Percentiles rank a stretch among this genome's conserved stretches.
Evolutionary conservation across 1,139 yeast species (phyloP).

Genomic region (Blastobotrys persicus): DNA sequence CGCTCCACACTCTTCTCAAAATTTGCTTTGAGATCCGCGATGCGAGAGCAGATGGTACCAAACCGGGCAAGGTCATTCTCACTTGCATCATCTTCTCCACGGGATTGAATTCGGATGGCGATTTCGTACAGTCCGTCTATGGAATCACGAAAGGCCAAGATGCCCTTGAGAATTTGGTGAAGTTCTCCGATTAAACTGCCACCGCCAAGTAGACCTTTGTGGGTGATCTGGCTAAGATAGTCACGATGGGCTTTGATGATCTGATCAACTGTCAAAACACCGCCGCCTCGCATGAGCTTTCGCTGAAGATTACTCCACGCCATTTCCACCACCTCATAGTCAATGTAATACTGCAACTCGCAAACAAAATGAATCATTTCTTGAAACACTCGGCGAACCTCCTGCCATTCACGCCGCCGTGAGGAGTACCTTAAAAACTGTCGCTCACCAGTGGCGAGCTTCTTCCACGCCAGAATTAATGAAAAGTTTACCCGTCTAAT

Average conservation of each 20-base stretch:
- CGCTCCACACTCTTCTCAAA: constrained; percentile 29
- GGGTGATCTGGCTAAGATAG: constrained; percentile 37
- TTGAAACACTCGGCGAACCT: constrained; percentile 32
- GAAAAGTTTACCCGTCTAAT: constrained; percentile 59
- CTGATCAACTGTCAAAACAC: constrained; percentile 38
- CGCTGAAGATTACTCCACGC: constrained; percentile 39
- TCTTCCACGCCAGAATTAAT: constrained; percentile 50
- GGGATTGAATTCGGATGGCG: constrained; percentile 16
- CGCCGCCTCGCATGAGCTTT: constrained; percentile 26
- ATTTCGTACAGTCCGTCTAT: constrained; percentile 30
- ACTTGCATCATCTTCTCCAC: background rate
- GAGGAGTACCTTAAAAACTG: constrained; percentile 7
- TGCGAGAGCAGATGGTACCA: constrained; percentile 13
- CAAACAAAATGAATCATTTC: constrained; percentile 40
- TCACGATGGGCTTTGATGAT: constrained; percentile 36
- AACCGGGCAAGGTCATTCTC: constrained; percentile 13
- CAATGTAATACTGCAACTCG: constrained; percentile 41
- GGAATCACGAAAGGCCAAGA: constrained; percentile 29
- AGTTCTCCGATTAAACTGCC: constrained; percentile 34
- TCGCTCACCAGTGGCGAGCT: constrained; percentile 32
- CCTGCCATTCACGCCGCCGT: constrained; percentile 28
- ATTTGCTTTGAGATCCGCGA: constrained; percentile 21
- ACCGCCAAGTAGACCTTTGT: constrained; percentile 41
- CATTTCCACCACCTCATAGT: constrained; percentile 41
- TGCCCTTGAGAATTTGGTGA: constrained; percentile 37